Conservation (phyloP, 768 basidiomycete species). For the Candolleomyces eurysporus region DNA sequence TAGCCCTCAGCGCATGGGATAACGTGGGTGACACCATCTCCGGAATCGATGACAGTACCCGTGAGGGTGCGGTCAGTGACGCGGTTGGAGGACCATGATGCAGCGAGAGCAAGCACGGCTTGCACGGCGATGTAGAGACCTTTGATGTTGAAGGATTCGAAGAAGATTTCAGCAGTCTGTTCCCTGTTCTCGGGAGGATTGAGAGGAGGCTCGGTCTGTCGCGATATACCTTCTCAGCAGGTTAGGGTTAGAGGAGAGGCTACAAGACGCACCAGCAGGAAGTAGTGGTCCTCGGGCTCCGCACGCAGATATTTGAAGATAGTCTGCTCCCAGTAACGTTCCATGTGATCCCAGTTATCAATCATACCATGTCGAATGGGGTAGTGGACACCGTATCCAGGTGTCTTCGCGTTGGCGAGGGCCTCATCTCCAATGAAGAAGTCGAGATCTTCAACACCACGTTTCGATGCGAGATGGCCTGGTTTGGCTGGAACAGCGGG, state of each 20-base stretch:
- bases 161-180: slow-evolving; percentile 99
- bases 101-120: slow-evolving; percentile 96
- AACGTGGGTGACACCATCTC: slow-evolving; percentile 98
- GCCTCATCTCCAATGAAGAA: slow-evolving; percentile 99
- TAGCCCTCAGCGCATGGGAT: slow-evolving; percentile 97
- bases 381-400: slow-evolving; percentile 91
- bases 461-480: slow-evolving; percentile 90
- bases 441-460: slow-evolving; percentile 98
- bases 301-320: slow-evolving; percentile 99
- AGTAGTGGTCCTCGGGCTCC: slow-evolving; percentile 98
- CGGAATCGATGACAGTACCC: slow-evolving; percentile 97
- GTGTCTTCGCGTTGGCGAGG: slow-evolving; percentile 91
- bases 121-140: slow-evolving; percentile 98
- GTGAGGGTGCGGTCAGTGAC: slow-evolving; percentile 90
- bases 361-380: slow-evolving; percentile 98
- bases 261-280: slow-evolving; percentile 74
- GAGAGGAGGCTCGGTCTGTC: slow-evolving; percentile 96
- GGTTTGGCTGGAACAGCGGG: slow-evolving; percentile 83
- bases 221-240: background rate
- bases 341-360: slow-evolving; percentile 99
- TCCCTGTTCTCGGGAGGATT: slow-evolving; percentile 99
- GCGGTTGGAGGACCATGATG: slow-evolving; percentile 92
- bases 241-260: background rate
- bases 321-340: slow-evolving; percentile 98
- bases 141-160: slow-evolving; percentile 99